Conservation (phyloP, 805 yeast genomes). For the Limtongia smithiae region DNA sequence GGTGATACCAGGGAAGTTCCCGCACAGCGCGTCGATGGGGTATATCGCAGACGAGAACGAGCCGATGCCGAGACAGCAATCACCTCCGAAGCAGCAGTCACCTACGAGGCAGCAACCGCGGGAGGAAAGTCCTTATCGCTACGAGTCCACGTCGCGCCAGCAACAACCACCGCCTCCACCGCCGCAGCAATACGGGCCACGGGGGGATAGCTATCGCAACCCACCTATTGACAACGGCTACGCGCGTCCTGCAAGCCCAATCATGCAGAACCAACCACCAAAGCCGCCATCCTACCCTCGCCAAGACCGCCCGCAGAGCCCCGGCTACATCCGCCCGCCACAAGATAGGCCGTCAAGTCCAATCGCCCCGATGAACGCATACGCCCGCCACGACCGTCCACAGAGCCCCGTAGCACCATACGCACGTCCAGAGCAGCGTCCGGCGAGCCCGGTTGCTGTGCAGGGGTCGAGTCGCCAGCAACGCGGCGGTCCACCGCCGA, state of each 20-base stretch:
- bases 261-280: too few species aligned
- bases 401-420: too few species aligned
- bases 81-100: constrained; percentile 1
- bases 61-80: not conserved
- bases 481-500: not conserved
- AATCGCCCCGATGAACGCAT: too few species aligned
- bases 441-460: not conserved
- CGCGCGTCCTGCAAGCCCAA: too few species aligned
- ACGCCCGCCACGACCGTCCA: too few species aligned
- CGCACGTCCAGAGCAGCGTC: not conserved
- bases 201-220: too few species aligned
- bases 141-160: not conserved
- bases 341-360: too few species aligned
- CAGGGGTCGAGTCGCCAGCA: not conserved
- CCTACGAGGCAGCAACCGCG: not conserved
- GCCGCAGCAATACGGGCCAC: not conserved
- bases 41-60: not conserved
- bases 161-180: not conserved
- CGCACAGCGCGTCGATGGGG: not conserved
- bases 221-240: too few species aligned
- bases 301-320: too few species aligned
- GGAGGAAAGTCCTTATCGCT: not conserved
- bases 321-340: too few species aligned
- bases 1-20: constrained; percentile 2
- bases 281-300: too few species aligned